Conservation (phyloP, 768 basidiomycete genomes). For the Suillus lakei region DNA sequence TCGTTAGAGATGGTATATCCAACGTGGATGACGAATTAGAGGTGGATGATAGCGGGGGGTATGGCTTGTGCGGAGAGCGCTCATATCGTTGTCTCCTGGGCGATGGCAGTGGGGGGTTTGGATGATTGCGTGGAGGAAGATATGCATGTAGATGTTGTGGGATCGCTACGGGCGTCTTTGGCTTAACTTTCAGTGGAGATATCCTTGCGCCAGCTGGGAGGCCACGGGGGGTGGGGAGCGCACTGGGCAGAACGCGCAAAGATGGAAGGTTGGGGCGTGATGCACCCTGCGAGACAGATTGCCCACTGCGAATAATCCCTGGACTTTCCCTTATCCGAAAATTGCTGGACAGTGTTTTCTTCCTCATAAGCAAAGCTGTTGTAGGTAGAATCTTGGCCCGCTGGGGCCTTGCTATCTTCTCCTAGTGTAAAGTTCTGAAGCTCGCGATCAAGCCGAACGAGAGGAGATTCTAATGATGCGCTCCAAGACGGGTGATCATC, state of each 20-base stretch:
- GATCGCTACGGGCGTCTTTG: conserved; percentile 59
- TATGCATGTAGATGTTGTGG: conserved; percentile 62
- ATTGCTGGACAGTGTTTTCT: conserved; percentile 30
- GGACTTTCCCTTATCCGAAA: conserved; percentile 49
- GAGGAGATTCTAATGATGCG: conserved; percentile 75
- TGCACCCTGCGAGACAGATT: conserved; percentile 53
- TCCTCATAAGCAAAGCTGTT: conserved; percentile 39
- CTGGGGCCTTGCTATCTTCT: conserved; percentile 41
- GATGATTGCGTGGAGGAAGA: conserved; percentile 69
- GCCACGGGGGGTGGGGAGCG: conserved; percentile 42
- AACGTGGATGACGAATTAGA: conserved; percentile 33
- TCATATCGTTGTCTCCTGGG: conserved; percentile 35
- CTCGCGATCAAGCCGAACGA: conserved; percentile 67
- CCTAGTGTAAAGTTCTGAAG: conserved; percentile 54
- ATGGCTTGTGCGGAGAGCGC: conserved; percentile 34
- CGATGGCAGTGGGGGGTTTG: conserved; percentile 55
- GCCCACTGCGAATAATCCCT: conserved; percentile 39
- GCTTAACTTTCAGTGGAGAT: conserved; percentile 60
- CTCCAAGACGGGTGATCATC: conserved; percentile 70
- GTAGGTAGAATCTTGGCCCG: conserved; percentile 22
- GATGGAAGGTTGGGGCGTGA: conserved; percentile 55
- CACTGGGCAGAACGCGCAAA: conserved; percentile 28
- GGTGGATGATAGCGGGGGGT: conserved; percentile 40
- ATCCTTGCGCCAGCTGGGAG: conserved; percentile 33
- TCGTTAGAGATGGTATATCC: conserved; percentile 59